Conservation (phyloP, 176 grass and related monocot species). For the Chloris gayana region DNA sequence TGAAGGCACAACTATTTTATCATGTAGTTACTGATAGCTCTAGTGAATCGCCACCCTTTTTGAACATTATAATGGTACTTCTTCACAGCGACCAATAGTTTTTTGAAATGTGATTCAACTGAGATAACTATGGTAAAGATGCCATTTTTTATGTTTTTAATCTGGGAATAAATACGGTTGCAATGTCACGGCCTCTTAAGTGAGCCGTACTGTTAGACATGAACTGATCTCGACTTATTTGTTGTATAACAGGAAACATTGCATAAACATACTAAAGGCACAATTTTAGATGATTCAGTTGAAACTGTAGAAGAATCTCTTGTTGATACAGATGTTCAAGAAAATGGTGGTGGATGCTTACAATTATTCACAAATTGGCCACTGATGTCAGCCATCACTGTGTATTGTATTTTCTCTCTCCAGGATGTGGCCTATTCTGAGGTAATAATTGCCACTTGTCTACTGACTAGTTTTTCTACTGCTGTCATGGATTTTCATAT, state of each 20-base stretch:
- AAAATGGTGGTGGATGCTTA: slow-evolving; percentile 44
- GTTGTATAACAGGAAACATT: slow-evolving; percentile 70
- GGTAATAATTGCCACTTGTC: slow-evolving; percentile 51
- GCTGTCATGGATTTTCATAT: slow-evolving; percentile 16
- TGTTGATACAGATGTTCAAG: slow-evolving; percentile 43
- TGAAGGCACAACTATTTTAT: neutral
- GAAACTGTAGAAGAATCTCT: slow-evolving; percentile 51
- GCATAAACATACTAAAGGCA: slow-evolving; percentile 64
- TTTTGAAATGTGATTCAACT: neutral
- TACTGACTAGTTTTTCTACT: slow-evolving; percentile 20
- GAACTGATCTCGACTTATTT: slow-evolving; percentile 6
- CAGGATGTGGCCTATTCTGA: slow-evolving; percentile 91
- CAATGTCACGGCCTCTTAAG: neutral
- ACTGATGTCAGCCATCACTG: slow-evolving; percentile 75
- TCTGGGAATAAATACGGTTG: neutral
- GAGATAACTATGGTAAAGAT: neutral
- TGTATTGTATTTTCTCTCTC: slow-evolving; percentile 93
- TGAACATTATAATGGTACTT: slow-evolving; percentile 7
- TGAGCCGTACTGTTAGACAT: neutral
- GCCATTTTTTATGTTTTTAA: neutral
- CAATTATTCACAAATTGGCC: slow-evolving; percentile 83
- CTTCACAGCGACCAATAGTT: neutral
- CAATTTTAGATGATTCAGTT: slow-evolving; percentile 43
- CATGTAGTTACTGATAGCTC: slow-evolving; percentile 3
- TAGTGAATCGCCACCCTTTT: neutral